phyloP scores from a whole-genome alignment of 148 eudicot species.

The Camellia sinensis region DNA sequence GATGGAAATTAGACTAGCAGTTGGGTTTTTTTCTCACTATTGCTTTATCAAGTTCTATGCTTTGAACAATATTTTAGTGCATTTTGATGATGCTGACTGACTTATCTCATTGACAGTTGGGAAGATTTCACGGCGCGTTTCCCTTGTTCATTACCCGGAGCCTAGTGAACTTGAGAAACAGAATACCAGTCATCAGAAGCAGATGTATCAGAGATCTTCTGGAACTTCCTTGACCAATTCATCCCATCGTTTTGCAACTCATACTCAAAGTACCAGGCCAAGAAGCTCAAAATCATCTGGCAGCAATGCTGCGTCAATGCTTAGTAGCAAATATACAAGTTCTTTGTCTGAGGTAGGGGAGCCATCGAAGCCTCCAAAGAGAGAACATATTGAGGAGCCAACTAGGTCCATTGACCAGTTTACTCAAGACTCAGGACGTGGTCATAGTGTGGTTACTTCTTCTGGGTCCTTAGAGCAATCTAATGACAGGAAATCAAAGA shows the following conservation, averaged over 20 bases:
- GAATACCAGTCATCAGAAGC: conserved; percentile 9
- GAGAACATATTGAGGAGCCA: conserved; percentile 28
- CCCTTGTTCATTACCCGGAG: conserved; percentile 70
- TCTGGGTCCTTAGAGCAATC: conserved; percentile 54
- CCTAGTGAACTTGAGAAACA: conserved; percentile 38
- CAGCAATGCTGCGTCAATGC: conserved; percentile 26
- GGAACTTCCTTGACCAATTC: conserved; percentile 35
- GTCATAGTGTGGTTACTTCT: conserved; percentile 42
- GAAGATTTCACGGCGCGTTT: conserved; percentile 71
- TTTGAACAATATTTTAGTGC: not conserved
- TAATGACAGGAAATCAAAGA: conserved; percentile 50
- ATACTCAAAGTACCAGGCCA: conserved; percentile 32
- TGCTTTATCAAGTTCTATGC: no score
- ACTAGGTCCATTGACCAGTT: conserved; percentile 35
- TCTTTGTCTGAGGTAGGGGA: conserved; percentile 33
- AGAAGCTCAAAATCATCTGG: conserved; percentile 23
- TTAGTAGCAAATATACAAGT: conserved; percentile 41
- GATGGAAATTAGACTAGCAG: no score
- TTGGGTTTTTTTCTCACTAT: no score
- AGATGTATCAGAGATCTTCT: conserved; percentile 27
- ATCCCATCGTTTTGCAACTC: conserved; percentile 29
- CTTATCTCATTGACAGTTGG: conserved; percentile 52
- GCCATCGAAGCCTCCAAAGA: conserved; percentile 33
- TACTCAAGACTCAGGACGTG: conserved; percentile 43
- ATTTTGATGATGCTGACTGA: not conserved